Evolutionary conservation across 2,329 filamentous ascomycete genomes (phyloP).

Genomic region (Pseudogymnoascus sp.): DNA sequence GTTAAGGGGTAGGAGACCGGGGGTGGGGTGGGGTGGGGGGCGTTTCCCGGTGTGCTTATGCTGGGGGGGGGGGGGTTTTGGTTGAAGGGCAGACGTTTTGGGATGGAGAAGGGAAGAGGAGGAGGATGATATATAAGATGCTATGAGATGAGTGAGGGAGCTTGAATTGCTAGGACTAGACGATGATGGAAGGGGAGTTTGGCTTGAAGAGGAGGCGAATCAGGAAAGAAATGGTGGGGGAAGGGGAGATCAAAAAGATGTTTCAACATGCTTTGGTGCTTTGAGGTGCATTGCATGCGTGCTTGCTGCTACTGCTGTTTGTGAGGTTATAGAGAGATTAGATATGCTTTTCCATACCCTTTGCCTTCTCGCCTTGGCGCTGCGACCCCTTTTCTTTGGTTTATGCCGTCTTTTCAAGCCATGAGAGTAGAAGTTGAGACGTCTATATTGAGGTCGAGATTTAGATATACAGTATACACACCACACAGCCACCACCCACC

Average conservation of each 20-base stretch:
- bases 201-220: not conserved
- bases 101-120: not conserved
- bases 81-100: not conserved
- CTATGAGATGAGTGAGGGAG: not conserved
- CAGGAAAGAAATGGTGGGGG: not conserved
- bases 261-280: not conserved
- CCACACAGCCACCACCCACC: not conserved
- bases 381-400: not conserved
- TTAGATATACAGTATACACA: not conserved
- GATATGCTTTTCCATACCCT: not conserved
- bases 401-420: not conserved
- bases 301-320: not conserved
- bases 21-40: too few relatives aligned
- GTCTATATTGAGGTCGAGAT: not conserved
- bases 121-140: not conserved
- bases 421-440: not conserved
- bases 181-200: not conserved
- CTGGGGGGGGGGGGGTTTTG: not conserved
- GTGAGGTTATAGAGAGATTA: not conserved
- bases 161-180: not conserved
- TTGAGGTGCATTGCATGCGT: not conserved
- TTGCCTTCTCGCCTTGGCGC: not conserved
- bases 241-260: not conserved
- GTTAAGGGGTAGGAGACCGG: not conserved
- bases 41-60: not conserved